Evolutionary conservation across 2,329 filamentous ascomycete species (phyloP), one percentile per base, ranked within the genome.

Genomic region (Aspergillus luchuensis): DNA sequence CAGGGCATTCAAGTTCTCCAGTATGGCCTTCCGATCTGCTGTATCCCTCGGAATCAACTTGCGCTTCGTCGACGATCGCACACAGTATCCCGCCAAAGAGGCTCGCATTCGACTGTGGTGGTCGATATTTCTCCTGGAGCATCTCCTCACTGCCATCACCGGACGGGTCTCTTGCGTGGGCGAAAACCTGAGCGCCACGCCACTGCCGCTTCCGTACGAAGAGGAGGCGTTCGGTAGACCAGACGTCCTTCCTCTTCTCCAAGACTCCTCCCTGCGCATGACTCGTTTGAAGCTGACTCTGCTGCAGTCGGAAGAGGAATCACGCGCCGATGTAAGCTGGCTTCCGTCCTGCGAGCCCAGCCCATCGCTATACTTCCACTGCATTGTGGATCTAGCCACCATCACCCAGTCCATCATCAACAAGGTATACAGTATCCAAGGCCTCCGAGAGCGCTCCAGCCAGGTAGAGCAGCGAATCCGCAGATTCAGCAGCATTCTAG

Each of bases 51-150:
- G 77, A 0, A 71, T 80, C 43, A 79, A 80, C 47, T 69, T 81
- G 39, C 73, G 72, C 23, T 74, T 78, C 15, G 72, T 71, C 25
- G 76, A 77, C 45, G 64, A 65, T 8, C 68, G 69, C 7, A 71
- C 76, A n/a, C 66, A 74, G 21, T 65, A 73, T 36, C 67, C 67
- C 2, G 72, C 77, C 3, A 80, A 76, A 62, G 78, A 79, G 67
- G 72, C 74, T 13, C 76, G 78, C 3, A 70, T 70, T 50, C 72
- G 77, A 5, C 69, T 79, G 2, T 81, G 79, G 79, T 80, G 77
- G 75, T 76, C 77, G 4, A 72, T 80, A 17, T 78, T 75, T 25
- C 64, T 69, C 8, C 65, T 80, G 2, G 78, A 81, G 57, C 74
- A 78, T 43, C 68, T 76, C 3, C 64, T 80, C n/a, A 72, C 75